Evolutionary conservation across 2,329 filamentous ascomycete genomes (phyloP).

Genomic region (Fusarium torreyae): DNA sequence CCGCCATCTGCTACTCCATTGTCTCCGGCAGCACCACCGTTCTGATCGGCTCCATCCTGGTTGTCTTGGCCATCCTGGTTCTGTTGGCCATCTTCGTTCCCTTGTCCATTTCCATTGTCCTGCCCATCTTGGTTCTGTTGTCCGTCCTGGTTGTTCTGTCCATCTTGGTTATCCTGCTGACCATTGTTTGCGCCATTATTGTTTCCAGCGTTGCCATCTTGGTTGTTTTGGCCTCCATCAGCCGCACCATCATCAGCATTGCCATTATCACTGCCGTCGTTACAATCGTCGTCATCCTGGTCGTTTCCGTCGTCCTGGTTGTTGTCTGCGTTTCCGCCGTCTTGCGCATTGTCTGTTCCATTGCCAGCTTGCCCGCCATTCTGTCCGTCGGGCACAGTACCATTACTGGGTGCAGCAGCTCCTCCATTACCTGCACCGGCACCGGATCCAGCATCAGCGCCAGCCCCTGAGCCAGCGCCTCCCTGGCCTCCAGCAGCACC

Average conservation of each 20-base stretch:
- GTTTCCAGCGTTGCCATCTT: background rate
- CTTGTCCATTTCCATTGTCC: slow-evolving; percentile 5
- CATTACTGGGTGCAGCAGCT: slow-evolving; percentile 19
- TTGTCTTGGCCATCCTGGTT: slow-evolving; percentile 5
- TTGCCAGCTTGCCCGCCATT: background rate
- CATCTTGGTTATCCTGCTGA: background rate
- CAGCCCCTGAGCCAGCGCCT: background rate
- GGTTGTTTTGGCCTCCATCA: background rate
- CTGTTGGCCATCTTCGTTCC: background rate
- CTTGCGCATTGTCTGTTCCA: background rate
- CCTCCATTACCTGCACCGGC: slow-evolving; percentile 13
- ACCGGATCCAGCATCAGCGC: slow-evolving; percentile 60
- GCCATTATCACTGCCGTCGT: slow-evolving; percentile 1
- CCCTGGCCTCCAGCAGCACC: slow-evolving; percentile 46
- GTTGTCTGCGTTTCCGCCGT: background rate
- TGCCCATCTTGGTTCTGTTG: background rate
- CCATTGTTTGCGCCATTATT: background rate
- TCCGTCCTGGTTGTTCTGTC: background rate
- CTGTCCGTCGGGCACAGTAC: slow-evolving; percentile 11
- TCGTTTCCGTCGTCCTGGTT: slow-evolving; percentile 10
- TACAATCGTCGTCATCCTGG: background rate
- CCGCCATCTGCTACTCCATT: too few relatives aligned
- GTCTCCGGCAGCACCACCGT: background rate
- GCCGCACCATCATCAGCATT: slow-evolving; percentile 1
- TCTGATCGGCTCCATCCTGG: background rate